These are phyloP conservation scores for Lichina pygmaea DNA, from an alignment of 495 filamentous ascomycete species.

Conservation along the genomic window DNA sequence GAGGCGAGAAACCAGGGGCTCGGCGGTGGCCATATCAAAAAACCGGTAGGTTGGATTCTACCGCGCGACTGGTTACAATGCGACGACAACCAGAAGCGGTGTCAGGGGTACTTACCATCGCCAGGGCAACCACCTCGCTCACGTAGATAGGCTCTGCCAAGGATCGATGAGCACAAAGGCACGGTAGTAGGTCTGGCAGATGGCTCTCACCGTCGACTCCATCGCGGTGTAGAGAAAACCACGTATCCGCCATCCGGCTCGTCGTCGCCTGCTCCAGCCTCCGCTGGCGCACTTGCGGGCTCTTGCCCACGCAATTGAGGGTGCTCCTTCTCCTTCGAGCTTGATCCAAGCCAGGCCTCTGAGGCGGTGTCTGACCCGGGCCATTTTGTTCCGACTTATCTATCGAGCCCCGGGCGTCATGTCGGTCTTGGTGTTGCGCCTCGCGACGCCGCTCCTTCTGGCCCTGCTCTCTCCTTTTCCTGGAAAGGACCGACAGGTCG, in stretches of 20 bases:
- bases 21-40: slow-evolving; percentile 52
- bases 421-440: too few species aligned
- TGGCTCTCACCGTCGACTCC: slow-evolving; percentile 9
- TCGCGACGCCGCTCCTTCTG: too few species aligned
- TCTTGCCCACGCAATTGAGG: slow-evolving; percentile 36
- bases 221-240: slow-evolving; percentile 52
- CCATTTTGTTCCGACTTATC: too few species aligned
- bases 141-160: slow-evolving; percentile 57
- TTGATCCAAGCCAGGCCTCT: too few species aligned
- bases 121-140: slow-evolving; percentile 53
- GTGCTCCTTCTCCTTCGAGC: slow-evolving; percentile 34
- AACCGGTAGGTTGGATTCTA: slow-evolving; percentile 69
- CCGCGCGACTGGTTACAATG: neutral
- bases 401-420: too few species aligned
- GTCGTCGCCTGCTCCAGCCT: slow-evolving; percentile 47
- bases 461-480: neutral
- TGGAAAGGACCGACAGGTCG: slow-evolving; percentile 17
- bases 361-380: too few species aligned
- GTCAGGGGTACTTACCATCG: slow-evolving; percentile 23
- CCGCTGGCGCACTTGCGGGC: slow-evolving; percentile 40
- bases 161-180: neutral
- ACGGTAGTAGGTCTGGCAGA: neutral
- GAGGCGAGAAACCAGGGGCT: slow-evolving; percentile 33
- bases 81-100: too few species aligned
- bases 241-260: slow-evolving; percentile 55